Conservation (phyloP, 257 asterid genomes). For the Nicotiana undulata region DNA sequence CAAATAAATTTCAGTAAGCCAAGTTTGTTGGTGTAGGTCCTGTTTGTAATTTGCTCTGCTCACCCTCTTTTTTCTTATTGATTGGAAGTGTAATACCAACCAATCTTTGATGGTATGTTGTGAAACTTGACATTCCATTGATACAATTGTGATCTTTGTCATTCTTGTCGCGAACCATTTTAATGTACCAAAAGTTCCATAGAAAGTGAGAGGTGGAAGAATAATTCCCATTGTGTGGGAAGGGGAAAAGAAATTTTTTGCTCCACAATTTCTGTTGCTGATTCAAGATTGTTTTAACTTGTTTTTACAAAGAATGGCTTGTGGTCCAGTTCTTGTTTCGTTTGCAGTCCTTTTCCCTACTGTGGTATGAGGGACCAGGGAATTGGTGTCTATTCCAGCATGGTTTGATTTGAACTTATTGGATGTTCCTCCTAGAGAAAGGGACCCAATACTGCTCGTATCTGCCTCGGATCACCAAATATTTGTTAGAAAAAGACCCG, state of each 20-base stretch:
- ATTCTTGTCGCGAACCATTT: neutral
- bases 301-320: neutral
- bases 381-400: neutral
- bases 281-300: neutral
- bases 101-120: neutral
- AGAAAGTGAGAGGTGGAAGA: neutral
- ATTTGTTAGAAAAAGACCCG: neutral
- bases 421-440: neutral
- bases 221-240: neutral
- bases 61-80: neutral
- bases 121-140: slow-evolving; percentile 9
- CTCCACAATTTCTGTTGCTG: neutral
- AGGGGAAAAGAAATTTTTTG: neutral
- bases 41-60: neutral
- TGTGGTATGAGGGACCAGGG: neutral
- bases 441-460: neutral
- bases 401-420: neutral
- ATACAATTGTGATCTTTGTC: neutral
- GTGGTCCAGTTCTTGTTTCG: neutral
- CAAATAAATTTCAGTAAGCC: neutral
- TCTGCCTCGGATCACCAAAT: neutral
- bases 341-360: neutral
- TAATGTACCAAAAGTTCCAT: neutral
- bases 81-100: neutral
- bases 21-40: neutral